phyloP scores from a whole-genome alignment of 2,329 filamentous ascomycete species.

The Fusarium euwallaceae region DNA sequence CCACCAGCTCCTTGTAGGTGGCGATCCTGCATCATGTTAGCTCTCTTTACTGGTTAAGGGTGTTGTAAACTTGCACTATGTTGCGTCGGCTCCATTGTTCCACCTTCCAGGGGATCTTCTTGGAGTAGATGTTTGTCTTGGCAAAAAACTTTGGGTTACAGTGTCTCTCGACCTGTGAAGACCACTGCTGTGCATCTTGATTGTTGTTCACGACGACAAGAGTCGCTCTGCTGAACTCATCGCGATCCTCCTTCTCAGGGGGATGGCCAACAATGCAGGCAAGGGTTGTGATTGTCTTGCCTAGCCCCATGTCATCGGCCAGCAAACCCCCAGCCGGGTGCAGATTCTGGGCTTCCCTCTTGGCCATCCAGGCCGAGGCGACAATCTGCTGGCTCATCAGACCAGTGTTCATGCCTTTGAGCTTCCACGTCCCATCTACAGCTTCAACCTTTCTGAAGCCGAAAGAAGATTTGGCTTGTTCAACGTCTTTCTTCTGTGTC shows the following conservation, averaged over 20 bases:
- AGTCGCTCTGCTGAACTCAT: slow-evolving; percentile 52
- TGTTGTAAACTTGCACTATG: slow-evolving; percentile 20
- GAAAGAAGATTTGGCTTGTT: slow-evolving; percentile 29
- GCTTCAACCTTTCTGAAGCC: slow-evolving; percentile 37
- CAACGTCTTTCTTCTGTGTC: slow-evolving; percentile 33
- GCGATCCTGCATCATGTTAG: slow-evolving; percentile 43
- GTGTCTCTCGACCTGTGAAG: slow-evolving; percentile 44
- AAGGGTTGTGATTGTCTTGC: slow-evolving; percentile 81
- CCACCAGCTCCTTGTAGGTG: slow-evolving; percentile 46
- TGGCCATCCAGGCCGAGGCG: slow-evolving; percentile 66
- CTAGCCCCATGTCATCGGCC: slow-evolving; percentile 74
- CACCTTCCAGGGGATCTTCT: not conserved
- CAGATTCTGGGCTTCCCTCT: slow-evolving; percentile 56
- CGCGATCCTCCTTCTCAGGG: slow-evolving; percentile 53
- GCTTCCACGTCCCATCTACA: not conserved
- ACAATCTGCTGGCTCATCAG: slow-evolving; percentile 66
- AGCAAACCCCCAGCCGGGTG: slow-evolving; percentile 70
- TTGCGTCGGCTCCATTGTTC: not conserved
- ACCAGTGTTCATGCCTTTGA: slow-evolving; percentile 33
- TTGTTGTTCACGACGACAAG: slow-evolving; percentile 50
- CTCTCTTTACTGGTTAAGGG: not conserved
- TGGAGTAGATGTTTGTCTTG: slow-evolving; percentile 23
- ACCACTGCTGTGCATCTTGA: slow-evolving; percentile 47
- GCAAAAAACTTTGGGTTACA: slow-evolving; percentile 2
- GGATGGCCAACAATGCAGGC: slow-evolving; percentile 76